Base-by-base conservation (phyloP, 441 rosid species). In the Metrosideros polymorpha region DNA sequence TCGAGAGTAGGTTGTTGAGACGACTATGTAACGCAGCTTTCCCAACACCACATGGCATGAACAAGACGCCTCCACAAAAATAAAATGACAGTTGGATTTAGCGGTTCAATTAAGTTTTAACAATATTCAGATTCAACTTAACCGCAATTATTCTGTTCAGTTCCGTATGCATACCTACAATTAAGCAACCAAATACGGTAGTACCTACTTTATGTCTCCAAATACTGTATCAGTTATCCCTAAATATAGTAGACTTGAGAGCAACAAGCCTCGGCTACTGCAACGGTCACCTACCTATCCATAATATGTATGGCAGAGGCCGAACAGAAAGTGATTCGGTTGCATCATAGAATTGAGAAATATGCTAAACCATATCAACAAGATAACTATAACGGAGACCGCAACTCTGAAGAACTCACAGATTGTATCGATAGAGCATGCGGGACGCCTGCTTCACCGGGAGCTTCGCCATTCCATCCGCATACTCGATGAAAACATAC, bases 401-500 rank as follows among this genome's bases (percentile, higher is more conserved):
- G 22, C 71, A 29, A 61, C 71, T 22, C 14, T 35, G n/a, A 63
- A 84, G 87, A 87, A 88, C 97, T 51, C 93, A 96, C 98, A 98
- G 95, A 93, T 89, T 93, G 88, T 95, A 98, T 85, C 99, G 96
- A 89, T 98, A 98, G 87, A 98, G 98, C 94, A 95, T 87, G 85
- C 97, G 97, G 71, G 95, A 91, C 86, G 99, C 99, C 92, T 96
- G 98, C 89, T 93, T 92, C 88, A 98, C 94, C n/a, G 99, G 98
- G 90, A 98, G 98, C 92, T 96, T 98, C 53, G 99, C 99, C 98
- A 98, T 98, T 55, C 98, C 98, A 89, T 98, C 99, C 2, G 98
- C 96, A 87, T 95, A 96, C 92, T 98, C 98, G 27, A 98, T 95
- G 82, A 95, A 98, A 86, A 94, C 97, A 85, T 92, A 96, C 86